Conservation (phyloP, 129 eudicot species). For the Chrysanthemum lavandulifolium region DNA sequence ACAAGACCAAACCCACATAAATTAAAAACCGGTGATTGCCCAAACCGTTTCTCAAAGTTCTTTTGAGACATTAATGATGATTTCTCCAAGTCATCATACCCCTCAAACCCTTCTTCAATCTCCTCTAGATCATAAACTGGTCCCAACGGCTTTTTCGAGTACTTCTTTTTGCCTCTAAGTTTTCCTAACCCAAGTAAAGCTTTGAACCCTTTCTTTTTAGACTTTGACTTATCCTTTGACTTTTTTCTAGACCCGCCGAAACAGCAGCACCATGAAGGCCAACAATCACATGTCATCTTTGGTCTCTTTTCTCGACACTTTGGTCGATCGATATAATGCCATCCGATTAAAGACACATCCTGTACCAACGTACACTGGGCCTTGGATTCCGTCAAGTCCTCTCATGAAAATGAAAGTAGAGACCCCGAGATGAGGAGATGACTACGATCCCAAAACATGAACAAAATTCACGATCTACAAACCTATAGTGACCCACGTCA, state of each 20-base stretch:
- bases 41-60: constrained; percentile 90
- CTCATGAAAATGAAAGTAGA: too few species aligned
- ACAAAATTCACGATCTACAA: too few species aligned
- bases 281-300: constrained; percentile 97
- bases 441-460: too few species aligned
- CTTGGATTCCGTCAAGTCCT: constrained; percentile 99
- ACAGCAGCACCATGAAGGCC: constrained; percentile 97
- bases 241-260: constrained; percentile 75
- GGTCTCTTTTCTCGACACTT: constrained; percentile 78
- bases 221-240: constrained; percentile 46
- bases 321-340: constrained; percentile 89
- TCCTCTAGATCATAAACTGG: constrained; percentile 88
- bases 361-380: constrained; percentile 96
- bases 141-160: constrained; percentile 61
- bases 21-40: constrained; percentile 96
- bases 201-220: constrained; percentile 86
- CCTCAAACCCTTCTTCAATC: constrained; percentile 97
- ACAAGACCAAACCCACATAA: too few species aligned
- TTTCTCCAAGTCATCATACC: constrained; percentile 88
- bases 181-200: constrained; percentile 59
- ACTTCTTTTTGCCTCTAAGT: constrained; percentile 68
- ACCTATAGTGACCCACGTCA: too few species aligned
- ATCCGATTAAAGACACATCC: constrained; percentile 89
- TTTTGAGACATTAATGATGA: constrained; percentile 96
- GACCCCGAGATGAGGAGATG: too few species aligned